Percentiles rank a stretch among this genome's conserved stretches.
Conservation (phyloP, 371 early-diverging fungal species). For the Caulochytrium protostelioides region DNA sequence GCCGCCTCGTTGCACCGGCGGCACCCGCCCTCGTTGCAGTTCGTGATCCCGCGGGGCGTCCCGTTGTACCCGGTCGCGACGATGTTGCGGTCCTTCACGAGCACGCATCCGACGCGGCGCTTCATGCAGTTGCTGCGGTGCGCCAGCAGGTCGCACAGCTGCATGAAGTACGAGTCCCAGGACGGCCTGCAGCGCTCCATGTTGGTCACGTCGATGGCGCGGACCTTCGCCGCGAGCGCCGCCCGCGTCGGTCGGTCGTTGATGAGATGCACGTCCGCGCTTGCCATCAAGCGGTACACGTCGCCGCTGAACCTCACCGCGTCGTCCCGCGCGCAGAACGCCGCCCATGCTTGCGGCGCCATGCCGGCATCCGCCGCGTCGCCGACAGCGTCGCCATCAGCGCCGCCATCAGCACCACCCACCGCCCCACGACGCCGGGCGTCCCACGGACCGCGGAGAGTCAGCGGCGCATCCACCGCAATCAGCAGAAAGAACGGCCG, state of each 20-base stretch:
- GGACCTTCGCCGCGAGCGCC: constrained; percentile 19
- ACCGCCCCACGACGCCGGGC: background rate
- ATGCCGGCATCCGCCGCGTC: background rate
- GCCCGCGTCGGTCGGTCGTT: constrained; percentile 24
- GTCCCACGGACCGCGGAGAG: constrained; percentile 27
- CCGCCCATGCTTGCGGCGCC: background rate
- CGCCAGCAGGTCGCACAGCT: constrained; percentile 62
- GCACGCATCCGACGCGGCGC: constrained; percentile 85
- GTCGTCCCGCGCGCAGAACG: background rate
- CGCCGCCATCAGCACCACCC: background rate
- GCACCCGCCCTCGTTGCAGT: constrained; percentile 93
- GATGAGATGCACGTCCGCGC: constrained; percentile 35
- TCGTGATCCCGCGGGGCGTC: constrained; percentile 68
- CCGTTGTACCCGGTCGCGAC: constrained; percentile 97
- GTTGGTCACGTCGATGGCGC: constrained; percentile 32
- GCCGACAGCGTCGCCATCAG: background rate
- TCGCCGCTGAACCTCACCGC: constrained; percentile 2
- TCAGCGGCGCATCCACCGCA: constrained; percentile 55
- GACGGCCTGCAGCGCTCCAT: constrained; percentile 54
- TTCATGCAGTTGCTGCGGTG: constrained; percentile 57
- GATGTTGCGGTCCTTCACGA: constrained; percentile 71
- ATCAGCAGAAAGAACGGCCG: constrained; percentile 73
- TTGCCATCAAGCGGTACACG: constrained; percentile 20
- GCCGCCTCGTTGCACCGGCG: constrained; percentile 62
- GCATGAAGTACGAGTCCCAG: constrained; percentile 96